These are phyloP conservation scores for Coniferiporia sulphurascens DNA, from an alignment of 1,284 basidiomycete species.

Conservation along the genomic window DNA sequence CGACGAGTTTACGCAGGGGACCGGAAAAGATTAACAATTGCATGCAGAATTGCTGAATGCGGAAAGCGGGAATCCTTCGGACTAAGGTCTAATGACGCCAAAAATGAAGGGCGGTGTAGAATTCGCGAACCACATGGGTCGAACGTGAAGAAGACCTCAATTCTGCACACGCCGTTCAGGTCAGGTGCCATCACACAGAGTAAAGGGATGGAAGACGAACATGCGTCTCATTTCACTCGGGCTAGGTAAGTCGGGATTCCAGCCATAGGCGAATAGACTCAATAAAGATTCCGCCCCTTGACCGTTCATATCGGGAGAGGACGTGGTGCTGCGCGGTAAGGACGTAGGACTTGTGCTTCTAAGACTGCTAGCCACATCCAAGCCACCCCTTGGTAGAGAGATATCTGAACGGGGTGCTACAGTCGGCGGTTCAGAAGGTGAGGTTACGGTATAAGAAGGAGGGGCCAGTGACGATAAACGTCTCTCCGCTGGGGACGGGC, in stretches of 20 bases:
- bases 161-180: slow-evolving; percentile 37
- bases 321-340: slow-evolving; percentile 38
- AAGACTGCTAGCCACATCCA: slow-evolving; percentile 7
- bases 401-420: slow-evolving; percentile 15
- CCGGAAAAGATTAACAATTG: slow-evolving; percentile 47
- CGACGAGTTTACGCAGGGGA: background rate
- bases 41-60: slow-evolving; percentile 76
- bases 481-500: slow-evolving; percentile 4
- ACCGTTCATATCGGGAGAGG: slow-evolving; percentile 22
- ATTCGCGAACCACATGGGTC: slow-evolving; percentile 79
- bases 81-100: slow-evolving; percentile 67
- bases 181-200: slow-evolving; percentile 1
- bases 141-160: slow-evolving; percentile 76
- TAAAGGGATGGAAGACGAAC: slow-evolving; percentile 37
- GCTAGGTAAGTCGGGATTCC: slow-evolving; percentile 78
- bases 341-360: slow-evolving; percentile 40
- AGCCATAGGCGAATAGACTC: slow-evolving; percentile 66
- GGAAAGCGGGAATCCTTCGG: slow-evolving; percentile 75
- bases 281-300: slow-evolving; percentile 46
- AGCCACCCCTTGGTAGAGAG: slow-evolving; percentile 16
- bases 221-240: slow-evolving; percentile 66
- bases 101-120: slow-evolving; percentile 73
- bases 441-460: slow-evolving; percentile 11
- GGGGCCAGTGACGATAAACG: slow-evolving; percentile 14
- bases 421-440: slow-evolving; percentile 12